Base-by-base conservation (phyloP, 106 monocot species). In the Acorus gramineus region DNA sequence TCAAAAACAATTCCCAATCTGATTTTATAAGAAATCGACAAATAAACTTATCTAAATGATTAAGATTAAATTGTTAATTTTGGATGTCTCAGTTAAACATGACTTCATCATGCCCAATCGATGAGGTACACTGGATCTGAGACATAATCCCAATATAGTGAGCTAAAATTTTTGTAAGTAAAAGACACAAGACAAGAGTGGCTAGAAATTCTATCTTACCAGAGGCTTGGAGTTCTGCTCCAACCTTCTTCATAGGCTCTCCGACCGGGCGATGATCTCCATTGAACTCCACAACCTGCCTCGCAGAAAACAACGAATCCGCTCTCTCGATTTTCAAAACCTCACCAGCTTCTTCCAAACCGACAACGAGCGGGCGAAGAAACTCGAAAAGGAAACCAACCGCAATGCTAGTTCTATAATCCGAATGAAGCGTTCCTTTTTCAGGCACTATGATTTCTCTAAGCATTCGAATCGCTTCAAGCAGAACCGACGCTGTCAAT, bases 141-240 rank as follows among this genome's bases (percentile, higher is more conserved):
- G 28, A 28, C 1, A 28, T 28, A 28, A 28, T 28, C 28, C 28
- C 28, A 28, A 28, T 28, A 28, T 28, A 28, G 28, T 28, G 28
- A 28, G 28, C 28, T 28, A 28, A 28, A 28, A 28, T 28, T 28
- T 28, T 28, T 28, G 28, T 28, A 28, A 28, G 28, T 28, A 28
- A 28, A 28, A 28, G 28, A 28, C 28, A 28, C 28, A 28, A 28
- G 28, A 28, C 28, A 28, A 28, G 28, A 28, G 28, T 28, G 28
- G 28, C 28, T 28, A 28, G 28, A 28, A 28, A 28, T 28, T 28
- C 28, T 28, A 28, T 28, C 28, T 28, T 76, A 93, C 93, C 93
- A 63, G 88, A 93, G 72, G 93, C 93, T 79, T 88, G 93, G 56
- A 79, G 13, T 64, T 93, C 93, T 60, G 80, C 80, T 50, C 83